Evolutionary conservation across 2,329 filamentous ascomycete species (phyloP), one percentile per base, ranked within the genome.

Genomic region (Metarhizium humberi): DNA sequence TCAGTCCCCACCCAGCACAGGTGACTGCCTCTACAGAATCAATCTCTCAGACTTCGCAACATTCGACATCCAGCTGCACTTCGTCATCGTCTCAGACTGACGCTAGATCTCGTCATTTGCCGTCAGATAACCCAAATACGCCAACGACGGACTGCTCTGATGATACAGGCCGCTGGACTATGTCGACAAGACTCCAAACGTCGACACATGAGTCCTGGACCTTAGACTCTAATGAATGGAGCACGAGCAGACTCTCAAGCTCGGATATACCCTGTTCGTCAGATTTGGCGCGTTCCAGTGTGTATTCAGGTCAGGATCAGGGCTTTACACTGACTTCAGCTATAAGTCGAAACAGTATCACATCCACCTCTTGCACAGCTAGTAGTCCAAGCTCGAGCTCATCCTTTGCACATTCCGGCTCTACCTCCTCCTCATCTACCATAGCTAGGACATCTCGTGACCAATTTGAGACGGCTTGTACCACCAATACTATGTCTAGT

Each of bases 231-330:
- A 32, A 38, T 6, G 10, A 29, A 6, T 53, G n/a, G 16, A 49
- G 45, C 54, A 53, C 51, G 30, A 56, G 34, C 14, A 30, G 6
- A 30, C 13, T 50, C 20, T 32, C 6, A 32, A 13, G 11, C 30
- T 34, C 51, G 20, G 18, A 34, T 20, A 2, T 18, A n/a, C 29
- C 51, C 11, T 58, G 54, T 14, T 54, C 54, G 14, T 55, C 55
- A 14, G n/a, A 4, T 7, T 53, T 43, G 10, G 18, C 16, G 4
- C n/a, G 18, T 30, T 32, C 51, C 5, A 16, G 8, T 13, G 18
- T 25, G 16, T 45, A 40, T n/a, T 45, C 50, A 42, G 14, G 16
- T 30, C 52, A 43, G 18, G 14, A 10, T 30, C 52, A 43, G 18
- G 32, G 46, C 16, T 47, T 47, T 43, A 52, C 43, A 50, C 20